Base-by-base conservation (phyloP, 306 rosid species). In the Spatholobus suberectus region DNA sequence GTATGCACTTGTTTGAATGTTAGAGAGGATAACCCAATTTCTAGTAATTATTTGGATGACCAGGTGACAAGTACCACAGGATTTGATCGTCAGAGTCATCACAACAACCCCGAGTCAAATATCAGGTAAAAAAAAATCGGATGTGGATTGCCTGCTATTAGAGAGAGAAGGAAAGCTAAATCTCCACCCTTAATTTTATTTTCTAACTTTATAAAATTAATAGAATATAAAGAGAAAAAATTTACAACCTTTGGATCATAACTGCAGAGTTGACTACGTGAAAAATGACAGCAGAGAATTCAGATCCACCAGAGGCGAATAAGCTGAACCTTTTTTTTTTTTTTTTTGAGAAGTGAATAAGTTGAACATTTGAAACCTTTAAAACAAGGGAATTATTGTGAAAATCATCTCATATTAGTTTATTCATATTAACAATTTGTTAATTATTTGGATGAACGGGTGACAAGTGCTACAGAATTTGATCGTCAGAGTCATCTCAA, bases 341-440 rank as follows among this genome's bases (percentile, higher is more conserved):
- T n/a, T n/a, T n/a, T n/a, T n/a, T n/a, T n/a, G n/a, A n/a, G 63
- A 82, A 77, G 77, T 54, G 37, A 52, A 55, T 44, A 58, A 76
- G 35, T 83, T 69, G 73, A 57, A 72, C 38, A 18, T 1, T 51
- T 37, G 73, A 58, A 61, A 73, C 41, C 43, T 73, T 51, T 18
- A 18, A 13, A 73, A 71, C 78, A 61, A 46, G 54, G 46, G 43
- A 81, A 23, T 34, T 46, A 54, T 61, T 34, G 6, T 2, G 18
- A n/a, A 21, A 68, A 68, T 68, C 13, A 66, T 49, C 0, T 63
- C 20, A 12, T 41, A 0, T 18, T 61, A n/a, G 5, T 21, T 49
- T 4, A 55, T 65, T 6, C 27, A 54, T 40, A 38, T 68, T 8
- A 24, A 24, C 23, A 38, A 17, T 23, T 78, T 54, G 46, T 51